A percentile compares a stretch with the other conserved stretches of the same genome.
These are phyloP conservation scores for Cyamopsis tetragonoloba DNA, from an alignment of 306 rosid genomes.

Conservation along the genomic window DNA sequence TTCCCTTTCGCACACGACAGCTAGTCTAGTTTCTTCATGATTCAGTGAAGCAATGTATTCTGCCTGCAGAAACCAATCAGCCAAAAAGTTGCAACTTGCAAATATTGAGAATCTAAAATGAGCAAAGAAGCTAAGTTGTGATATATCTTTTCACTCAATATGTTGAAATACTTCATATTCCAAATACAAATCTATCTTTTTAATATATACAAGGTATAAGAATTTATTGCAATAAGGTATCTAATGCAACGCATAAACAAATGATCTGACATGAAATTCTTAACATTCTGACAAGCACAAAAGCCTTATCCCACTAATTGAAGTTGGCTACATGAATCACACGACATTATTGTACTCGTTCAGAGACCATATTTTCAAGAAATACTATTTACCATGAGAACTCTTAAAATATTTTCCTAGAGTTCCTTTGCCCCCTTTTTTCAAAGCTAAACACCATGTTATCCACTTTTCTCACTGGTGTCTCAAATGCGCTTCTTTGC, in stretches of 20 bases:
- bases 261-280: not conserved
- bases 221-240: not conserved
- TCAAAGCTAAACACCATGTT: too few relatives aligned
- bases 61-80: slow-evolving; percentile 46
- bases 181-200: not conserved
- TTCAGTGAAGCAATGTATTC: slow-evolving; percentile 67
- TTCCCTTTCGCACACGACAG: slow-evolving; percentile 81
- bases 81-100: not conserved
- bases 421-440: too few relatives aligned
- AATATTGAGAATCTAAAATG: not conserved
- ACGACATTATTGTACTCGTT: too few relatives aligned
- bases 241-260: not conserved
- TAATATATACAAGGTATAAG: not conserved
- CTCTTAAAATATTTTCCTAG: too few relatives aligned
- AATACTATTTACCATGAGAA: too few relatives aligned
- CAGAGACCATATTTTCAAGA: too few relatives aligned
- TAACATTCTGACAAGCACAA: too few relatives aligned
- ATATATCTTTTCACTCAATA: not conserved
- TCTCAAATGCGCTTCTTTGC: too few relatives aligned
- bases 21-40: slow-evolving; percentile 85
- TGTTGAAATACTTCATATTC: not conserved
- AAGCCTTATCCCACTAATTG: too few relatives aligned
- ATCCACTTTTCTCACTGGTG: too few relatives aligned
- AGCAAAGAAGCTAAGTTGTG: not conserved
- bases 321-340: too few relatives aligned